phyloP scores from a whole-genome alignment of 2,329 filamentous ascomycete species.

The Pleomassaria siparia region DNA sequence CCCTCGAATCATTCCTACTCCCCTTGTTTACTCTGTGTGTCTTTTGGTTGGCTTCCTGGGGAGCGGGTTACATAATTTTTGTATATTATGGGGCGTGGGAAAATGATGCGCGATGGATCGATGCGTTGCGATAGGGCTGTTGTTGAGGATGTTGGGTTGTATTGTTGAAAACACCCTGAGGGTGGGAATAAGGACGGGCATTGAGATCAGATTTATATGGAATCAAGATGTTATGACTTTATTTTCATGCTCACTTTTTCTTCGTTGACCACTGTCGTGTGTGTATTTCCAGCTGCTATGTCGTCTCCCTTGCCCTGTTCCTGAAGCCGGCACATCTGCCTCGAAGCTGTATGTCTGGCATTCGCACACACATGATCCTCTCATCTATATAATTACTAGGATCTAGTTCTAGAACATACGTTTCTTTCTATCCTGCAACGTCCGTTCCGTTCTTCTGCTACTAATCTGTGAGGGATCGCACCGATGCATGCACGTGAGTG shows the following conservation, averaged over 20 bases:
- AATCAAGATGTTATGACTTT: conserved; percentile 39
- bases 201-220: conserved; percentile 18
- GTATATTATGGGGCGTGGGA: conserved; percentile 26
- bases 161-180: conserved; percentile 1
- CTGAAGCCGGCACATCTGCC: too few species aligned
- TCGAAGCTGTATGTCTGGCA: too few species aligned
- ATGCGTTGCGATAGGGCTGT: too few species aligned
- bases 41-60: neutral
- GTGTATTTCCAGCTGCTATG: neutral
- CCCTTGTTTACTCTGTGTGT: conserved; percentile 1
- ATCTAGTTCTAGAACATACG: too few species aligned
- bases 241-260: neutral
- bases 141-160: too few species aligned
- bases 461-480: too few species aligned
- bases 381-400: too few species aligned
- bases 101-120: conserved; percentile 3
- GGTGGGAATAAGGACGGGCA: neutral
- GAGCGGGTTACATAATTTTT: conserved; percentile 29
- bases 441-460: too few species aligned
- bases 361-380: too few species aligned
- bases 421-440: too few species aligned
- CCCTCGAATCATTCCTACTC: neutral
- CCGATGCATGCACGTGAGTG: too few species aligned
- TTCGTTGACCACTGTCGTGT: neutral
- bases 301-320: too few species aligned